Evolutionary conservation across 2,329 filamentous ascomycete species (phyloP).

Genomic region (Daldinia eschscholtzii): DNA sequence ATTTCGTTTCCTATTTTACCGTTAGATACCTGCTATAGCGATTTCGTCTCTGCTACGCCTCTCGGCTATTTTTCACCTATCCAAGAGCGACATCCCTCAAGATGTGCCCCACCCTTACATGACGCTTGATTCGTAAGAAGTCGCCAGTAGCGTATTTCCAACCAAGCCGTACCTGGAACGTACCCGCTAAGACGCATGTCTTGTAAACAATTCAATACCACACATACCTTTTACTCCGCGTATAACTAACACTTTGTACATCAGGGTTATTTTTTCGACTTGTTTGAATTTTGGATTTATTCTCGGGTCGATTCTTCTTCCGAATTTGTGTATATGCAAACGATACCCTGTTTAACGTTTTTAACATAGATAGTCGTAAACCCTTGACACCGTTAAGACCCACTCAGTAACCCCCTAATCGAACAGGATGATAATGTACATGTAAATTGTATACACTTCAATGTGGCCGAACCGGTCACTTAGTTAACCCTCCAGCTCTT

Average conservation of each 20-base stretch:
- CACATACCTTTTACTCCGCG: neutral
- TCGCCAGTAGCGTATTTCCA: neutral
- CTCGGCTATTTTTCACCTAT: neutral
- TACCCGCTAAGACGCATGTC: neutral
- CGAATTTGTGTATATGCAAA: neutral
- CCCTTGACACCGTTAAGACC: neutral
- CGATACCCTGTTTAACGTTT: neutral
- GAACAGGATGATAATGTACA: neutral
- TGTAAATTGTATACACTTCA: conserved; percentile 1
- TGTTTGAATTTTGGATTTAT: neutral
- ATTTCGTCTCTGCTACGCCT: neutral
- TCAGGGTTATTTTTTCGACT: neutral
- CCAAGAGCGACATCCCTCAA: neutral
- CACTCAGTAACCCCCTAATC: neutral
- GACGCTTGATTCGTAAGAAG: neutral
- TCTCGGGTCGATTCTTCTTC: neutral
- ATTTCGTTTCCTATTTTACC: neutral
- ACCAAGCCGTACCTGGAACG: neutral
- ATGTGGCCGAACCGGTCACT: neutral
- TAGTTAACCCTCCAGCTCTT: conserved; percentile 20
- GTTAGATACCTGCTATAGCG: neutral
- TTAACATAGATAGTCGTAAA: neutral
- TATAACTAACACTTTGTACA: neutral
- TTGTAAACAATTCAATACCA: conserved; percentile 1
- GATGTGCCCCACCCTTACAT: conserved; percentile 4